phyloP scores from a whole-genome alignment of 768 basidiomycete genomes.

The Phanerochaete sordida region DNA sequence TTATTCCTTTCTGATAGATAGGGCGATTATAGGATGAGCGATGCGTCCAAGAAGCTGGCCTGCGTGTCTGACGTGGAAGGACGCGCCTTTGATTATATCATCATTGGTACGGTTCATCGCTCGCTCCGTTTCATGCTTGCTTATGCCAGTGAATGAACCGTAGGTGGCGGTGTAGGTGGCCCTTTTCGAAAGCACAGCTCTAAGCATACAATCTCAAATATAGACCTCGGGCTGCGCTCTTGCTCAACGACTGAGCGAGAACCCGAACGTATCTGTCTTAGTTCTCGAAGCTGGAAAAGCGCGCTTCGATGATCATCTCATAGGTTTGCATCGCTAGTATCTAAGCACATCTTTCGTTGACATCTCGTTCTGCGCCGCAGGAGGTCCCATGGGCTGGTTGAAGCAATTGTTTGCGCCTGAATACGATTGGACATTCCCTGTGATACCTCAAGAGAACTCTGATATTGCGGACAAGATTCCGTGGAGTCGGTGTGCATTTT shows the following conservation, averaged over 20 bases:
- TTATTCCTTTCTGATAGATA: no score
- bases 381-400: background rate
- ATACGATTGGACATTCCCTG: slow-evolving; percentile 2
- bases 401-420: background rate
- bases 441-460: slow-evolving; percentile 1
- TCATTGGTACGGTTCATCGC: background rate
- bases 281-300: slow-evolving; percentile 31
- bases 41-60: no score
- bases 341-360: background rate
- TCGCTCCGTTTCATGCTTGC: background rate
- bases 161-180: background rate
- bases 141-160: background rate
- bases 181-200: background rate
- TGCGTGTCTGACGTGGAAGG: background rate
- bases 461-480: background rate
- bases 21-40: no score
- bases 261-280: background rate
- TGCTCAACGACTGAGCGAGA: background rate
- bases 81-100: background rate
- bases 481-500: background rate
- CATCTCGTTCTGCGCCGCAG: no score
- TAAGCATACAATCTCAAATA: background rate
- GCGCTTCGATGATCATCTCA: background rate
- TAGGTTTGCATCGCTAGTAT: slow-evolving; percentile 4
- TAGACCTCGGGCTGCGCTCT: slow-evolving; percentile 7